phyloP scores from a whole-genome alignment of 345 rosid species.

The Gynandropsis gynandra region DNA sequence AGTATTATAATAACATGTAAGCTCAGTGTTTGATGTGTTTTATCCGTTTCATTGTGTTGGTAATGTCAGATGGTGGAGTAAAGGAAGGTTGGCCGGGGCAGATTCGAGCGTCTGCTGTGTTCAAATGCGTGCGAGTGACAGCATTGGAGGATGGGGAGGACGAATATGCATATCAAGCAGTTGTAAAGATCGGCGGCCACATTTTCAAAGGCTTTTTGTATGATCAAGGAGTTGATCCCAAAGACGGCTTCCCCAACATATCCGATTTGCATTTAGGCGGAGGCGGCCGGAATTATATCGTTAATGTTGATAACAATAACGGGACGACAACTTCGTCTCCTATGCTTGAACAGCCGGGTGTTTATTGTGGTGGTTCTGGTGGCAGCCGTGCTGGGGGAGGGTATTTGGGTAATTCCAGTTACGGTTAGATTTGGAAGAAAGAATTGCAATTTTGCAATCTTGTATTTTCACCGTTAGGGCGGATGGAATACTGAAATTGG shows the following conservation, averaged over 20 bases:
- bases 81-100: slow-evolving; percentile 68
- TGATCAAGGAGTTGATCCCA: slow-evolving; percentile 69
- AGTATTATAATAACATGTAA: no score
- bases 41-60: no score
- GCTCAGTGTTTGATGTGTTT: no score
- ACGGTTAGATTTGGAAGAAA: slow-evolving; percentile 32
- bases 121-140: slow-evolving; percentile 91
- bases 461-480: not conserved
- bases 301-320: slow-evolving; percentile 30
- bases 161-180: slow-evolving; percentile 89
- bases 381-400: slow-evolving; percentile 48
- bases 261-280: slow-evolving; percentile 89
- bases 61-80: slow-evolving; percentile 43
- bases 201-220: slow-evolving; percentile 87
- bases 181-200: slow-evolving; percentile 82
- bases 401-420: slow-evolving; percentile 40
- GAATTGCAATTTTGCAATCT: slow-evolving; percentile 8
- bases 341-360: slow-evolving; percentile 50
- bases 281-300: slow-evolving; percentile 28
- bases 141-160: slow-evolving; percentile 89
- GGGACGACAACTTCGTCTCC: slow-evolving; percentile 54
- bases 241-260: slow-evolving; percentile 67
- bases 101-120: slow-evolving; percentile 79
- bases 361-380: slow-evolving; percentile 56
- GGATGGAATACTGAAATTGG: not conserved